These are phyloP conservation scores for Aspergillus luchuensis DNA, from an alignment of 2,329 filamentous ascomycete genomes.

Conservation along the genomic window DNA sequence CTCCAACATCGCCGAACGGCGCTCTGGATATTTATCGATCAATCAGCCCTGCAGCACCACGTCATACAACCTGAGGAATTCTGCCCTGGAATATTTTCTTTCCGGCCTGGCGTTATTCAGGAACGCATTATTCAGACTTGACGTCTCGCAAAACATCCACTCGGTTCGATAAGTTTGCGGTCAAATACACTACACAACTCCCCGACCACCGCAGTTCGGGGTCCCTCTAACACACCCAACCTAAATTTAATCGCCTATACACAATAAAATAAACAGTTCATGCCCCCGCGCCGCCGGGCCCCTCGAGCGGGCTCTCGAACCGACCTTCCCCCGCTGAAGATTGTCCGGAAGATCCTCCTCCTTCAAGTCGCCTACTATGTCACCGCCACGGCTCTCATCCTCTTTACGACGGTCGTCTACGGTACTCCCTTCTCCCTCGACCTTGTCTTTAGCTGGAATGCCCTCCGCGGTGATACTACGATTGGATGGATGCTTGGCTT, in stretches of 20 bases:
- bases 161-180: neutral
- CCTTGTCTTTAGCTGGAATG: constrained; percentile 65
- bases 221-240: neutral
- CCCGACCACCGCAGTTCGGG: constrained; percentile 1
- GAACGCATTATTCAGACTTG: neutral
- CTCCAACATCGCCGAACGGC: constrained; percentile 4
- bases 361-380: constrained; percentile 68
- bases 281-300: constrained; percentile 57
- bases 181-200: neutral
- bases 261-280: constrained; percentile 27
- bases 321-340: constrained; percentile 67
- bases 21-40: neutral
- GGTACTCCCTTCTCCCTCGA: constrained; percentile 61
- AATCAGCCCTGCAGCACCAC: neutral
- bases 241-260: constrained; percentile 1
- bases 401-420: constrained; percentile 68
- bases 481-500: constrained; percentile 69
- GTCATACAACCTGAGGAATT: neutral
- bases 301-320: constrained; percentile 66
- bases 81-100: neutral
- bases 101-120: neutral
- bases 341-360: constrained; percentile 66
- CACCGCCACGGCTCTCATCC: constrained; percentile 61
- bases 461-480: constrained; percentile 66
- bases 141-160: neutral